Conservation (phyloP, 2,329 filamentous ascomycete species). For the Fusarium proliferatum region DNA sequence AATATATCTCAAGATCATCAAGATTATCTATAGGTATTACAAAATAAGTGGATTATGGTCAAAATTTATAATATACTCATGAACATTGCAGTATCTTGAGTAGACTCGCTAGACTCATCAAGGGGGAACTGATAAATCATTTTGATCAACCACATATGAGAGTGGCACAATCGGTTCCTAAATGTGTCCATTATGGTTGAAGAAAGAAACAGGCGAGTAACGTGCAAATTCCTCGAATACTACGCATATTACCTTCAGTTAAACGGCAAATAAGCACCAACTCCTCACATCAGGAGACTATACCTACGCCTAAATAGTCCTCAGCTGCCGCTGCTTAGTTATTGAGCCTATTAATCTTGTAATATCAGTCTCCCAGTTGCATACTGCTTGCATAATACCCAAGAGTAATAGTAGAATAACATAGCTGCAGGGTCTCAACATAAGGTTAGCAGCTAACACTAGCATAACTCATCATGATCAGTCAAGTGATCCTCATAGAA, state of each 20-base stretch:
- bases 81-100: not conserved
- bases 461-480: not conserved
- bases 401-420: too few relatives aligned
- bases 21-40: not conserved
- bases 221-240: not conserved
- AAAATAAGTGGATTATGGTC: not conserved
- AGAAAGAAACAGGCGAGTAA: too few relatives aligned
- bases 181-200: too few relatives aligned
- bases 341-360: not conserved
- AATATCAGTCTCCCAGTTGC: fast-evolving
- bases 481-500: not conserved
- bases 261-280: not conserved
- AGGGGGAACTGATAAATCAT: not conserved
- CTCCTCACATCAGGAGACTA: not conserved
- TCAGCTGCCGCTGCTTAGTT: fast-evolving
- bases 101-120: too few relatives aligned
- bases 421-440: too few relatives aligned
- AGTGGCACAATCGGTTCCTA: too few relatives aligned
- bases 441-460: not conserved
- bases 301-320: not conserved
- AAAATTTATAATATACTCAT: not conserved
- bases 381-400: too few relatives aligned
- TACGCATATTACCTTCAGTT: not conserved
- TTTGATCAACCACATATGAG: not conserved
- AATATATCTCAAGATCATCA: too few relatives aligned